Base-by-base conservation (phyloP, 352 stramenopile genomes). In the Pythium monospermum region DNA sequence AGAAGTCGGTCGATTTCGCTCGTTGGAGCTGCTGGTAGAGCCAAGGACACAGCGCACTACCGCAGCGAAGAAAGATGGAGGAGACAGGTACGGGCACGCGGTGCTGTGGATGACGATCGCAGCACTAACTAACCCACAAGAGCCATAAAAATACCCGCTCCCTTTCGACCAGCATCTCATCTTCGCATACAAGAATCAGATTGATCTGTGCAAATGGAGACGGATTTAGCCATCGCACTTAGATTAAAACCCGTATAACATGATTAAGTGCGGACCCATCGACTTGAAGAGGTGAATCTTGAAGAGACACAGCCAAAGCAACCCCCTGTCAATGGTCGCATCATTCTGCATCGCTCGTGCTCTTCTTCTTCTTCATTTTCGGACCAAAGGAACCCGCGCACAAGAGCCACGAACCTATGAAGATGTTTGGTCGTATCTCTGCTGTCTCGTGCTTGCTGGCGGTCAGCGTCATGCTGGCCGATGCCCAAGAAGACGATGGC, bases 171-270 rank as follows among this genome's bases (percentile, higher is more conserved):
- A n/a, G n/a, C n/a, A n/a, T n/a, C n/a, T n/a, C n/a, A n/a, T n/a
- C n/a, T n/a, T n/a, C n/a, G n/a, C n/a, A n/a, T n/a, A n/a, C n/a
- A n/a, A 16, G 30, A 13, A 8, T 13, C 39, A 52, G 31, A 22
- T 53, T 36, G 15, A n/a, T 48, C 30, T 35, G 30, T 35, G 30
- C 30, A 35, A 8, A 35, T 13, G 13, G 13, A 8, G 8, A 13
- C 27, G 25, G 32, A 60, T 55, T 56, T 56, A 55, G 53, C 42
- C 42, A 47, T 39, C 53, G 53, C 33, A 61, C 53, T 47, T 56
- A 56, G 27, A 22, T 25, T 33, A 33, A 2, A 11, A 11, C 26
- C 42, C 37, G 22, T 19, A 22, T 1, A 16, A 23, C 23, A 3
- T 35, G 5, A 30, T 32, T 59, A 51, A 25, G 52, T 49, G 15